Evolutionary conservation across 2,329 filamentous ascomycete genomes (phyloP).

Genomic region (Lasiodiplodia hormozganensis): DNA sequence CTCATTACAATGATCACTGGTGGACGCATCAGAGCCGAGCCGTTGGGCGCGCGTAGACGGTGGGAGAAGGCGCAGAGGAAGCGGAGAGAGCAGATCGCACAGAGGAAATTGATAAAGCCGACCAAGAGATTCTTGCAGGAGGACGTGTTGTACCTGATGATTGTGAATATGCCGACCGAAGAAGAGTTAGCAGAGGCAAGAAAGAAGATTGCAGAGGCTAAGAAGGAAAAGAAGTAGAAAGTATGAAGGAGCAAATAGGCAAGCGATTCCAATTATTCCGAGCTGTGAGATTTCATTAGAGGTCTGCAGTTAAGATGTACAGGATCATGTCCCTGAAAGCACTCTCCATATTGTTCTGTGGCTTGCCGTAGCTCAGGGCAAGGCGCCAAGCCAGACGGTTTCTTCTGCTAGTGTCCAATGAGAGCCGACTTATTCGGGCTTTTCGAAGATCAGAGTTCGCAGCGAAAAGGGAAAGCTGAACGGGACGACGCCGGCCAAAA

Average conservation of each 20-base stretch:
- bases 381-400: neutral
- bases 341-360: neutral
- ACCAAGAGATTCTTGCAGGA: slow-evolving; percentile 28
- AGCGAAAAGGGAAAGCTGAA: neutral
- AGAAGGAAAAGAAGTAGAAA: neutral
- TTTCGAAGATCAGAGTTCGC: neutral
- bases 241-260: too few relatives aligned
- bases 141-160: slow-evolving; percentile 33
- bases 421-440: neutral
- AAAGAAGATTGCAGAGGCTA: neutral
- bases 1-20: slow-evolving; percentile 27
- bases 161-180: slow-evolving; percentile 33
- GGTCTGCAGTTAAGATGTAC: neutral
- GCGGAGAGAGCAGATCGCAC: slow-evolving; percentile 17
- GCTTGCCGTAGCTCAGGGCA: neutral
- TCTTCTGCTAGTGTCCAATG: neutral
- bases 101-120: slow-evolving; percentile 3
- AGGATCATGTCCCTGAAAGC: neutral
- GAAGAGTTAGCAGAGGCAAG: slow-evolving; percentile 30
- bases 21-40: neutral
- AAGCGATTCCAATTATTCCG: neutral
- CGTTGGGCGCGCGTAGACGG: neutral
- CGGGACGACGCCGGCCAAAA: slow-evolving; percentile 2
- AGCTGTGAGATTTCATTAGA: neutral
- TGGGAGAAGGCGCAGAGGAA: neutral